Evolutionary conservation across 768 basidiomycete species (phyloP), one percentile per base, ranked within the genome.

Genomic region (Boletus eberwhitei): DNA sequence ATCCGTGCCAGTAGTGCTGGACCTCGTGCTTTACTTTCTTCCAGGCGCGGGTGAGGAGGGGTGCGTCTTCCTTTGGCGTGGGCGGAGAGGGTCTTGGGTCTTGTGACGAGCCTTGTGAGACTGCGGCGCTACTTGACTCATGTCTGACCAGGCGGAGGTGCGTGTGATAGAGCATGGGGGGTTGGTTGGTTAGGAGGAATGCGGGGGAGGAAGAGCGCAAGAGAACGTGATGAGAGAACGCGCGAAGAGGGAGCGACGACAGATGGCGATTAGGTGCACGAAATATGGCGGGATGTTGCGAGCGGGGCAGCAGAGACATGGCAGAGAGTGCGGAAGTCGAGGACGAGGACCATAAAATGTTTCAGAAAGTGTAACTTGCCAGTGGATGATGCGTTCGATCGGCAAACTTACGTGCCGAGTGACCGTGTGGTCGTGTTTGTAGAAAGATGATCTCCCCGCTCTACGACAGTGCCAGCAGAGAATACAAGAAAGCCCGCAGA

Each of bases 21-120:
- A 87, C 93, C 72, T 98, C 97, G 64, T 98, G 91, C 75, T 98
- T 99, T 57, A 98, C 86, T 62, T 86, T 90, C 61, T 88, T 88
- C 96, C 96, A 98, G 8, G 82, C 81, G 37, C 94, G 79, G 11
- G 82, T 77, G 38, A 75, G 54, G 4, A 90, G 69, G 2, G 79
- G 78, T 0, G 71, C 68, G 40, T 74, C 68, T 39, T 79, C 76
- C 61, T 77, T 78, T 32, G 77, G 71, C 0, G 77, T 71, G 11
- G 82, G 83, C 8, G 77, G 77, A n/a, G 73, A 68, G 0, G 80
- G 64, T 63, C 82, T 85, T 31, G 68, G 61, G 55, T 83, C 81
- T 17, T 29, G 73, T 54, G 41, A 60, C 51, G 46, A 63, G 64
- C 58, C 53, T 35, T 52, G 64, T 53, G 56, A 56, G 50, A 48